Percentiles rank a stretch among this genome's conserved stretches.
Conservation (phyloP, 2,329 filamentous ascomycete species). For the Aspergillus aculeatinus region DNA sequence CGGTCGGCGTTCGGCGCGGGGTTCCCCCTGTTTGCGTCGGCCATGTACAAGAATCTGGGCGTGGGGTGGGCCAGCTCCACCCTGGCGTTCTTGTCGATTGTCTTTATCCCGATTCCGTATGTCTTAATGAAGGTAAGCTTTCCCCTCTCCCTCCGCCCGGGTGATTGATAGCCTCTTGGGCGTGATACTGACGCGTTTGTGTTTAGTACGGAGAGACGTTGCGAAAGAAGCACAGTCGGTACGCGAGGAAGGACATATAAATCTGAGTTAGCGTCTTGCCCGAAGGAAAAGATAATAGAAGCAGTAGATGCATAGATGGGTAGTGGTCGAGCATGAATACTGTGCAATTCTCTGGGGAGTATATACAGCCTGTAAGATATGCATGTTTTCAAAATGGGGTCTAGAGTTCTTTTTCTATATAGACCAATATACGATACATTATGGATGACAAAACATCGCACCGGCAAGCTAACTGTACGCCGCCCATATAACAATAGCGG, state of each 20-base stretch:
- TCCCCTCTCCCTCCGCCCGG: neutral
- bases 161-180: neutral
- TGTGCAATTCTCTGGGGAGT: no score
- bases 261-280: neutral
- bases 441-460: no score
- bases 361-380: no score
- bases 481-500: no score
- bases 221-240: constrained; percentile 1
- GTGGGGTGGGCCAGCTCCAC: constrained; percentile 7
- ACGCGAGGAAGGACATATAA: constrained; percentile 6
- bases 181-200: neutral
- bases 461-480: no score
- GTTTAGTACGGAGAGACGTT: neutral
- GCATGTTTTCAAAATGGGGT: no score
- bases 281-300: neutral
- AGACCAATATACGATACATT: no score
- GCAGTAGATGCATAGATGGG: no score
- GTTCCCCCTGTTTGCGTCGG: constrained; percentile 24
- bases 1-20: constrained; percentile 55
- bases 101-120: constrained; percentile 1
- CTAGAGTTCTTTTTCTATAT: no score
- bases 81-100: neutral
- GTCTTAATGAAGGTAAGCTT: constrained; percentile 3
- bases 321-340: no score
- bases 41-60: constrained; percentile 30